Base-by-base conservation (phyloP, 495 filamentous ascomycete species). In the Talaromyces thailandensis region DNA sequence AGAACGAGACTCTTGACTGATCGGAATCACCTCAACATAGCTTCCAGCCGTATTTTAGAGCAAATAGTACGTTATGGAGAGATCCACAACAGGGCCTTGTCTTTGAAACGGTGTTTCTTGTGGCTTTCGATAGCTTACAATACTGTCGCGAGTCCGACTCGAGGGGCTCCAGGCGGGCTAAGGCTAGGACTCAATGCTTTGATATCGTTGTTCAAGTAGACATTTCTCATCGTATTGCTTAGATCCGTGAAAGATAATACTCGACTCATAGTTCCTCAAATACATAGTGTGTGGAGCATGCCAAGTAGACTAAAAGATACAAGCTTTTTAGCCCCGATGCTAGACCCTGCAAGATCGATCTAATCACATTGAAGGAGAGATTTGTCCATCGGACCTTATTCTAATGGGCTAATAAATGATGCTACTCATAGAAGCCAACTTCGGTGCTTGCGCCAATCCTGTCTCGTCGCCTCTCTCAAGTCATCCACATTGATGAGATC, bases 381-480 rank as follows among this genome's bases (percentile, higher is more conserved):
- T 7, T 31, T 9, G 11, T 37, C 12, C 11, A 37, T 37, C 29
- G 29, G 29, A 14, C 4, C 11, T 37, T n/a, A 6, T 48, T 48
- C n/a, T 21, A 18, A 48, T 21, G 4, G 18, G 8, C 8, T 18
- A 23, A 18, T 35, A 11, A 31, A 35, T 35, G 12, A 4, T 18
- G 9, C 6, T 48, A 8, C 9, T 57, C 29, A 57, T 14, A 57
- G 55, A 4, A 61, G 58, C 68, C 69, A 68, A 25, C 48, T 58
- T 7, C 37, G 56, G 24, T 26, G 18, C 40, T 43, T 66, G 4
- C 60, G 60, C 70, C 70, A 72, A 35, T 66, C 67, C 50, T 63
- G 56, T 31, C 40, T 63, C 18, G 69, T 68, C 9, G 64, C 69
- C 8, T 56, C 69, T 12, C 60, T 50, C 60, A 72, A 58, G 62